Evolutionary conservation across 305 asterid species (phyloP).

Genomic region (Solanum hybrid): DNA sequence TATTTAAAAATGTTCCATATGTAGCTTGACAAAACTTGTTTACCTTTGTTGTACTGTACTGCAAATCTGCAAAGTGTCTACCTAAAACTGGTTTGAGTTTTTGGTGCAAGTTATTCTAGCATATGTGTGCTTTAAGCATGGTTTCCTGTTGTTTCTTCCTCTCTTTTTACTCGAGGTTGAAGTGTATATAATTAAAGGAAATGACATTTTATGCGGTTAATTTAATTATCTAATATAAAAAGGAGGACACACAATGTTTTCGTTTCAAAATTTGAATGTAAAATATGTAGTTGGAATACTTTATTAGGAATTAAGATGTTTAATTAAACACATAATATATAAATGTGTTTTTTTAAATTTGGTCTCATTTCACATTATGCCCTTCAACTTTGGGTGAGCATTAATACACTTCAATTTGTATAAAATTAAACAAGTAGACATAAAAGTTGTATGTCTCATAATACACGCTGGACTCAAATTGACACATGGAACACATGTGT

Average conservation of each 20-base stretch:
- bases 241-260: background rate
- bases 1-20: background rate
- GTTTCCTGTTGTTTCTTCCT: background rate
- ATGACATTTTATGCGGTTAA: background rate
- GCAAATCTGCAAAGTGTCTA: background rate
- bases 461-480: background rate
- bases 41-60: background rate
- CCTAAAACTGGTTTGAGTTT: background rate
- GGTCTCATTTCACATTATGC: background rate
- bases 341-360: too few relatives aligned
- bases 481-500: background rate
- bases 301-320: background rate
- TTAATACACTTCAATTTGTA: background rate
- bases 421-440: too few relatives aligned
- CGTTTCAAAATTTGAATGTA: accelerated
- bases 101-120: background rate
- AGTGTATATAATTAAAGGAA: background rate
- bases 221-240: background rate
- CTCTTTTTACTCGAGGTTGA: background rate
- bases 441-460: background rate
- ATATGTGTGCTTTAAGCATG: background rate
- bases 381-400: background rate
- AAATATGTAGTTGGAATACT: background rate
- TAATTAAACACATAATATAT: too few relatives aligned
- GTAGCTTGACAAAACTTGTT: background rate